Evolutionary conservation across 345 rosid species (phyloP).

Genomic region (Rhodomyrtus tomentosa): DNA sequence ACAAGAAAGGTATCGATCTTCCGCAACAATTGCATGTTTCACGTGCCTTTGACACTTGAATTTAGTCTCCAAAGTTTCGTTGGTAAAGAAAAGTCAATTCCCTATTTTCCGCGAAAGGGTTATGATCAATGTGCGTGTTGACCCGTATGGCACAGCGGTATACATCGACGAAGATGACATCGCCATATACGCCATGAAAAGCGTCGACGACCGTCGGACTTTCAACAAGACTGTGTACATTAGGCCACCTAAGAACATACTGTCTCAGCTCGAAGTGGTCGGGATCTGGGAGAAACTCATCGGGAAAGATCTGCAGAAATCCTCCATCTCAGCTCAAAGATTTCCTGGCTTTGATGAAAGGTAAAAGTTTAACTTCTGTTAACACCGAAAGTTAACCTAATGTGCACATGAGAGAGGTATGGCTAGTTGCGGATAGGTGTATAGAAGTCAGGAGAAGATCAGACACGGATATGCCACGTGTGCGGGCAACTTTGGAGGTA

Average conservation of each 20-base stretch:
- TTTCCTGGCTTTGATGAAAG: conserved; percentile 28
- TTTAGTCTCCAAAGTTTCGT: background rate
- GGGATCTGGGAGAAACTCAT: conserved; percentile 43
- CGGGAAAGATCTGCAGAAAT: conserved; percentile 33
- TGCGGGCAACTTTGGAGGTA: no score
- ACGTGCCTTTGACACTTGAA: background rate
- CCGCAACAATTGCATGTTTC: background rate
- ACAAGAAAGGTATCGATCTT: conserved; percentile 18
- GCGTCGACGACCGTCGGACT: conserved; percentile 31
- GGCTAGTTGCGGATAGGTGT: no score
- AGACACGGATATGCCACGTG: no score
- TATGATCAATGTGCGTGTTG: background rate
- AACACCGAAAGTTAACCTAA: no score
- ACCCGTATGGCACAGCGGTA: conserved; percentile 13
- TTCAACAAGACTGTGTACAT: conserved; percentile 40
- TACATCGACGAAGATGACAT: conserved; percentile 53
- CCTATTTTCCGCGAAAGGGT: background rate
- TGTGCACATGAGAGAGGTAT: no score
- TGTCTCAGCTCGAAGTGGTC: conserved; percentile 40
- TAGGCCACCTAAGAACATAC: conserved; percentile 31
- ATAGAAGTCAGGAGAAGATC: no score
- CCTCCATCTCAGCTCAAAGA: conserved; percentile 27
- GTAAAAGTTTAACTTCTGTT: conserved; percentile 4
- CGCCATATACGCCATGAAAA: conserved; percentile 27
- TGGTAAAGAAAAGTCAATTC: background rate